phyloP scores from a whole-genome alignment of 495 filamentous ascomycete species.

The Sporormia fimetaria region DNA sequence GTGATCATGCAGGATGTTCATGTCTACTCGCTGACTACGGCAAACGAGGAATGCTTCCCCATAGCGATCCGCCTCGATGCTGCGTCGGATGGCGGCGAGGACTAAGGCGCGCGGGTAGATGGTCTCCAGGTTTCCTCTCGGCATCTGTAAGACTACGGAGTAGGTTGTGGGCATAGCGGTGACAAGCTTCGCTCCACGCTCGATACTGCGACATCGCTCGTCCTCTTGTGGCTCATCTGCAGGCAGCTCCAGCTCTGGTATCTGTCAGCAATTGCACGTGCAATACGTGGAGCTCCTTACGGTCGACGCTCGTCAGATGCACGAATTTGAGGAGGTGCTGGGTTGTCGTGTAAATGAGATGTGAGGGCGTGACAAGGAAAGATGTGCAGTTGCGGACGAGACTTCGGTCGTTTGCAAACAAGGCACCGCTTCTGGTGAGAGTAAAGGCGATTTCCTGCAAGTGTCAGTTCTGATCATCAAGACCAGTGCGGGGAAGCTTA shows the following conservation, averaged over 20 bases:
- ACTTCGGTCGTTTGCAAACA: conserved; percentile 64
- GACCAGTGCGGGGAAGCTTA: too few relatives aligned
- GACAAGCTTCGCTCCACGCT: conserved; percentile 76
- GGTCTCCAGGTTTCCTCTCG: conserved; percentile 88
- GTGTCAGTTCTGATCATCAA: neutral
- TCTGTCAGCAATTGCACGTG: conserved; percentile 4
- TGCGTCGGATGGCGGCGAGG: conserved; percentile 69
- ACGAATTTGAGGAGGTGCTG: conserved; percentile 89
- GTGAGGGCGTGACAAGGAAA: conserved; percentile 66
- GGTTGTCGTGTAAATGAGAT: conserved; percentile 83
- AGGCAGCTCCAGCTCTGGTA: conserved; percentile 63
- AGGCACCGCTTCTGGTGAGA: conserved; percentile 58
- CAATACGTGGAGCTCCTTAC: conserved; percentile 35
- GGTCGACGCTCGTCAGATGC: conserved; percentile 57
- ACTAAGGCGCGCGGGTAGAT: conserved; percentile 90
- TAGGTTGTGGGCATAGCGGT: conserved; percentile 82
- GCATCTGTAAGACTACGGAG: conserved; percentile 78
- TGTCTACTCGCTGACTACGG: conserved; percentile 85
- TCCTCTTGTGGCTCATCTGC: conserved; percentile 81
- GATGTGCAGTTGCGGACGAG: conserved; percentile 83
- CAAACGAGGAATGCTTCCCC: conserved; percentile 74
- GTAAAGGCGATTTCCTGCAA: conserved; percentile 40
- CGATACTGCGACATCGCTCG: conserved; percentile 84
- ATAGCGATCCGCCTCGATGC: conserved; percentile 71
- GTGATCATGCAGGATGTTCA: conserved; percentile 97